Percentiles rank a stretch among this genome's conserved stretches.
These are phyloP conservation scores for Daldinia sp. DNA, from an alignment of 2,329 filamentous ascomycete genomes.

Conservation along the genomic window DNA sequence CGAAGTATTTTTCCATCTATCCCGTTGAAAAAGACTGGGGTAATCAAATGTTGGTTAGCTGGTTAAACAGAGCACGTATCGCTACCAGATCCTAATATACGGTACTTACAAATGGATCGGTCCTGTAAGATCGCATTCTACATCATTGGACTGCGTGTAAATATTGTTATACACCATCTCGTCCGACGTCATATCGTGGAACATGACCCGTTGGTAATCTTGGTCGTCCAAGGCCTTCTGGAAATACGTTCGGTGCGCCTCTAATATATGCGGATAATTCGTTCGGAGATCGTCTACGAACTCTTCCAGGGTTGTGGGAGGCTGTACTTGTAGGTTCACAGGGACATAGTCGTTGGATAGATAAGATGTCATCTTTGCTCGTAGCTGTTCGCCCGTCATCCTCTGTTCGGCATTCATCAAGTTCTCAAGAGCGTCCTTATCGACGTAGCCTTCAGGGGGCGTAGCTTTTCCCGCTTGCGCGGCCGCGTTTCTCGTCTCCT, in stretches of 20 bases:
- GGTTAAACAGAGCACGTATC: not conserved
- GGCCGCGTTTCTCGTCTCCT: conserved; percentile 8
- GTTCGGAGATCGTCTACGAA: conserved; percentile 24
- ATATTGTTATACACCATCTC: conserved; percentile 44
- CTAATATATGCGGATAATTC: not conserved
- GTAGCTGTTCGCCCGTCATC: conserved; percentile 31
- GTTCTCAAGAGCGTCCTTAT: conserved; percentile 36
- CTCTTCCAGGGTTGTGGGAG: conserved; percentile 37
- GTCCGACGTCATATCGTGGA: conserved; percentile 48
- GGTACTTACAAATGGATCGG: conserved; percentile 46
- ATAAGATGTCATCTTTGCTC: conserved; percentile 13
- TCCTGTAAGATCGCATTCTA: conserved; percentile 33
- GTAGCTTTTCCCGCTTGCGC: not conserved
- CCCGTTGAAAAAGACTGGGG: conserved; percentile 39
- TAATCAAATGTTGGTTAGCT: conserved; percentile 3
- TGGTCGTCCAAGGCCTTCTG: conserved; percentile 43
- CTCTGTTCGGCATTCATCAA: conserved; percentile 21
- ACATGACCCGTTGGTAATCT: conserved; percentile 46
- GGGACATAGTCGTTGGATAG: not conserved
- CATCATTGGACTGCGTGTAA: conserved; percentile 40
- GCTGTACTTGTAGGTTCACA: not conserved
- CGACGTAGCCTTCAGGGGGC: conserved; percentile 28
- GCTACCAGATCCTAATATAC: not conserved
- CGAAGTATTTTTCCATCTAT: conserved; percentile 26
- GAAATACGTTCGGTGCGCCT: conserved; percentile 40